Base-by-base conservation (phyloP, 495 filamentous ascomycete genomes). In the Penicillium canariense region DNA sequence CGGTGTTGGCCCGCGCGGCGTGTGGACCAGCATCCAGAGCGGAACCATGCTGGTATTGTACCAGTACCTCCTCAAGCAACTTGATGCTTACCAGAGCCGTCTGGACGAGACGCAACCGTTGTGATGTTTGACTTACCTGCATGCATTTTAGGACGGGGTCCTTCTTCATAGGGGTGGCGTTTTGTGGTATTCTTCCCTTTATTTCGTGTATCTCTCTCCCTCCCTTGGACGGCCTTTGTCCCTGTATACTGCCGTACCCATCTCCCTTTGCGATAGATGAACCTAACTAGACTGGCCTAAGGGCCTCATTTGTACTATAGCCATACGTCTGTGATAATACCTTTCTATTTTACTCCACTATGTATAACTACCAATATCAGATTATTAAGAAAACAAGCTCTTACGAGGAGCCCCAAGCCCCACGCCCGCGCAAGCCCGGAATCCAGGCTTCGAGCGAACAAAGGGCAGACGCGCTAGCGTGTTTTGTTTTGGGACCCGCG, bases 21-120 rank as follows among this genome's bases (percentile, higher is more conserved):
- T 97, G n/a, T 98, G 94, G 94, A 97, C 94, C 43, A 95, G 90
- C 66, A 88, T 97, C 44, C 94, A 98, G 73, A 94, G 89, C 63
- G 89, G 93, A 22, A 96, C 91, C 45, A 98, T 98, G 94, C 73
- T 98, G 61, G 90, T 98, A 50, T 75, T 96, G 71, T 98, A 98
- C 69, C 95, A 97, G 72, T 85, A 83, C 51, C 75, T 98, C 45
- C 68, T 97, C 62, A 86, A 87, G 66, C 82, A 84, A 74, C 76
- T 96, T 60, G 88, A 90, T 48, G 55, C 68, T 9, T 74, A 73
- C 50, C 63, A 77, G 18, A 50, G 67, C 27, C 18, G 12, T 31
- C 18, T 65, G 20, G 67, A 61, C 26, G 73, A 66, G 40, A 48
- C 54, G 18, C 56, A 61, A 36, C 58, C 70, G 14, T 76, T 56